Evolutionary conservation across 768 basidiomycete species (phyloP), one percentile per base, ranked within the genome.

Genomic region (Tricholoma furcatifolium): DNA sequence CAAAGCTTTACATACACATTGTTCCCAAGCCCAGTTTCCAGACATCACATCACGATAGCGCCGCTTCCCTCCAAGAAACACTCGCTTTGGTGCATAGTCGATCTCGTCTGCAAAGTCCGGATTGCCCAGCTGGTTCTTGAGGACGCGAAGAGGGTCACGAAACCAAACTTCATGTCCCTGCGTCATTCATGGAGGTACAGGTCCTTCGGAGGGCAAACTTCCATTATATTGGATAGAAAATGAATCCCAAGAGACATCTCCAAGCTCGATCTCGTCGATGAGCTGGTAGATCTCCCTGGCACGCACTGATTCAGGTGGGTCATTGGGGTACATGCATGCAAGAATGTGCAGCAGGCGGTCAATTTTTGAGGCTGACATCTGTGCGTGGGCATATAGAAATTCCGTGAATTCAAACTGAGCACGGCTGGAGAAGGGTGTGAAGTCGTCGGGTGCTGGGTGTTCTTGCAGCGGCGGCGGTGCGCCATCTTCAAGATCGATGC

Each of bases 241-340:
- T 0, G 54, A 56, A 20, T 67, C 24, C 70, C 71, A 73, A 0
- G 62, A 53, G 6, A 67, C 51, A 23, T 66, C 63, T 3, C 70
- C 65, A 17, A 60, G 36, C 11, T 54, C 30, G 1, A 61, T 67
- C 0, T 50, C 18, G 39, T 72, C 69, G 44, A 72, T 71, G 0
- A 62, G 55, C 1, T 49, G 24, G 31, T 61, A 60, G 1, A 70
- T 15, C 24, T 70, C 54, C 6, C 50, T 43, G 48, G 62, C 46
- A 40, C 62, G 41, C 1, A 42, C 36, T 27, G 66, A 67, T 0
- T 63, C 62, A 2, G 64, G 39, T 3, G 50, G 39, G 8, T 43
- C 43, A 31, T 41, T 24, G 23, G 50, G 50, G 8, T 39, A 17
- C 31, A 56, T 38, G 30, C 54, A 51, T 6, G 17, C 12, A 38